phyloP scores from a whole-genome alignment of 768 basidiomycete species.

The Coprinopsis marcescibilis region DNA sequence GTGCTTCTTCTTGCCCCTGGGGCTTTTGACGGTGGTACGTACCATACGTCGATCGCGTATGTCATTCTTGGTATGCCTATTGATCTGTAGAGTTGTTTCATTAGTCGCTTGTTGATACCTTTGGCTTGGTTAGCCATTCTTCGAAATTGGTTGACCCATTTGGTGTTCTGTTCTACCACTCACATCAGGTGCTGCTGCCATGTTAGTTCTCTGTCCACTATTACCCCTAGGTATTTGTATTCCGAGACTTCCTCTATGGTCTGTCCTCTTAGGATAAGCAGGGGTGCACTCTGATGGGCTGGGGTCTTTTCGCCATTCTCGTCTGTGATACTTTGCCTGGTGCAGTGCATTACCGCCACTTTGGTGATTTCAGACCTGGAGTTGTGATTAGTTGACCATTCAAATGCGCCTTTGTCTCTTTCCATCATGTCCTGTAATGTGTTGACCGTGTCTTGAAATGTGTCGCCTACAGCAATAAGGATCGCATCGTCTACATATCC shows the following conservation, averaged over 20 bases:
- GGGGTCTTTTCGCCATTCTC: no score
- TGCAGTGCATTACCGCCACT: no score
- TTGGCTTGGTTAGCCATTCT: conserved; percentile 9
- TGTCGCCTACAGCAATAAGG: conserved; percentile 18
- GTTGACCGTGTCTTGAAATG: conserved; percentile 16
- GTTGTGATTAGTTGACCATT: conserved; percentile 24
- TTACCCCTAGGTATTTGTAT: conserved; percentile 23
- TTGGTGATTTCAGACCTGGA: conserved; percentile 27
- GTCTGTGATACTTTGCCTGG: no score
- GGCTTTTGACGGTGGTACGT: conserved; percentile 11
- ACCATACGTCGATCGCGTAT: conserved; percentile 21
- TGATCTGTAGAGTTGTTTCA: conserved; percentile 18
- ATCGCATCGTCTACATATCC: conserved; percentile 27
- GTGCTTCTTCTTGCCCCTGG: background rate
- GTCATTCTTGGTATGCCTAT: conserved; percentile 20
- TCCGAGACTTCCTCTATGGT: no score
- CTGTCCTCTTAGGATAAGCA: no score
- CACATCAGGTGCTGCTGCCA: conserved; percentile 11
- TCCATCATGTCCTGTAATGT: conserved; percentile 24
- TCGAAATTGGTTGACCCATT: conserved; percentile 12
- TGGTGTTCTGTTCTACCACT: conserved; percentile 11
- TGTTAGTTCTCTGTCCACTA: conserved; percentile 16
- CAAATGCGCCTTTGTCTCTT: conserved; percentile 16
- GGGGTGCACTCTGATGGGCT: no score
- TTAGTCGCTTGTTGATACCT: conserved; percentile 14